These are phyloP conservation scores for Ziziphus jujuba DNA, from an alignment of 306 rosid species.

Conservation along the genomic window DNA sequence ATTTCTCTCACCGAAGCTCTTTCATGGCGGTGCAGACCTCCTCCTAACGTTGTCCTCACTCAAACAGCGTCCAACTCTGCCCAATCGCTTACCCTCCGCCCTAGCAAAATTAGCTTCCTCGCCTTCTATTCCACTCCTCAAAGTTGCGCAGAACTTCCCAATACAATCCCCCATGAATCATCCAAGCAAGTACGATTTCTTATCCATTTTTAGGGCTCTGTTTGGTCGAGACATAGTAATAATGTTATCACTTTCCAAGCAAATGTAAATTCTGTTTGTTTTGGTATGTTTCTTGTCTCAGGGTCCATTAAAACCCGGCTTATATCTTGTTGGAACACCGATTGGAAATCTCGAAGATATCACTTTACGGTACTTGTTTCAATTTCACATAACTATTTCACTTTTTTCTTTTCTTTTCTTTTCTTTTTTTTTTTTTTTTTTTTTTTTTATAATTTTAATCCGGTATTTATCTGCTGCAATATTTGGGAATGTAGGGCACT, in stretches of 20 bases:
- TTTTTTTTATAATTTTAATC: too few species aligned
- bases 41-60: slow-evolving; percentile 3
- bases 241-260: neutral
- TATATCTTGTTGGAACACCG: slow-evolving; percentile 89
- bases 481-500: slow-evolving; percentile 57
- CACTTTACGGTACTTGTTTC: slow-evolving; percentile 59
- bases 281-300: slow-evolving; percentile 20
- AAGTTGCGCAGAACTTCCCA: slow-evolving; percentile 18
- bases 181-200: slow-evolving; percentile 45
- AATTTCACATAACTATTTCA: neutral
- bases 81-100: slow-evolving; percentile 24
- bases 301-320: slow-evolving; percentile 67
- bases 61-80: slow-evolving; percentile 22
- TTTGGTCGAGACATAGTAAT: neutral
- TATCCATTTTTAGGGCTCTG: neutral
- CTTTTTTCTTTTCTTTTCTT: neutral
- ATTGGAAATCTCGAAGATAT: slow-evolving; percentile 81
- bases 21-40: slow-evolving; percentile 29
- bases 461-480: neutral
- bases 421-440: neutral
- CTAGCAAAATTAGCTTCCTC: slow-evolving; percentile 7
- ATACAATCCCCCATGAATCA: slow-evolving; percentile 37
- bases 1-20: slow-evolving; percentile 32
- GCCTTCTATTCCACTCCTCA: slow-evolving; percentile 40
- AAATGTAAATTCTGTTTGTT: slow-evolving; percentile 3